Base-by-base conservation (phyloP, 768 basidiomycete species). In the Pisolithus marmoratus region DNA sequence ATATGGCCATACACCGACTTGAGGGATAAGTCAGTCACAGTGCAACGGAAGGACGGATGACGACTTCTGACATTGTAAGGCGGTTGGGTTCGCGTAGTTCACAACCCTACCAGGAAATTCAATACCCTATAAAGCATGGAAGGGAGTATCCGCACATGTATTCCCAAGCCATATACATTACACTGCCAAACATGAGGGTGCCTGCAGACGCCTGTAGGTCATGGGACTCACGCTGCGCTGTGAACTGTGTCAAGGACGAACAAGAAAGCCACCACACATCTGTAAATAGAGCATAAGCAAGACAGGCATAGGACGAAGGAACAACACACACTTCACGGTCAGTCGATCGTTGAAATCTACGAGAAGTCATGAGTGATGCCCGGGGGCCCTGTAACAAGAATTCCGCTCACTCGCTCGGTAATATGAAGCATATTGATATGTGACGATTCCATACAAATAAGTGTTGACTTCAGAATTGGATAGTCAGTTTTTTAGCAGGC, bases 1-100 rank as follows among this genome's bases (percentile, higher is more conserved):
- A 44, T 76, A 74, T 1, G 71, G 73, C 75, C 77, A 78, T n/a
- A 65, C 63, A 41, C 73, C 71, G 38, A 59, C 73, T 75, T 54
- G 11, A 29, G 29, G n/a, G 17, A 11, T n/a, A 5, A 14, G 34
- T 19, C 5, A 14, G n/a, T 24, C 22, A 17, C 41, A 38, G 11
- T n/a, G 23, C 12, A 20, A 20, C 2, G 19, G 19, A 31, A 47
- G 8, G 8, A 14, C 19, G 9, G n/a, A 31, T 36, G 31, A 29
- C n/a, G 3, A 14, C 29, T 20, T 15, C 46, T 47, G 31, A 47
- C 46, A 31, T 15, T 15, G 29, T 20, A 47, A 34, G 17, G 46
- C 34, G 8, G 31, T 9, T 20, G 34, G 31, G 5, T 47, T 11
- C 3, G 17, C 12, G 20, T 31, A 47, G n/a, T 36, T 22, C 19